Percentiles rank a stretch among this genome's conserved stretches.
Evolutionary conservation across 2,329 filamentous ascomycete species (phyloP).

Genomic region (Ophiostoma tasmaniense): DNA sequence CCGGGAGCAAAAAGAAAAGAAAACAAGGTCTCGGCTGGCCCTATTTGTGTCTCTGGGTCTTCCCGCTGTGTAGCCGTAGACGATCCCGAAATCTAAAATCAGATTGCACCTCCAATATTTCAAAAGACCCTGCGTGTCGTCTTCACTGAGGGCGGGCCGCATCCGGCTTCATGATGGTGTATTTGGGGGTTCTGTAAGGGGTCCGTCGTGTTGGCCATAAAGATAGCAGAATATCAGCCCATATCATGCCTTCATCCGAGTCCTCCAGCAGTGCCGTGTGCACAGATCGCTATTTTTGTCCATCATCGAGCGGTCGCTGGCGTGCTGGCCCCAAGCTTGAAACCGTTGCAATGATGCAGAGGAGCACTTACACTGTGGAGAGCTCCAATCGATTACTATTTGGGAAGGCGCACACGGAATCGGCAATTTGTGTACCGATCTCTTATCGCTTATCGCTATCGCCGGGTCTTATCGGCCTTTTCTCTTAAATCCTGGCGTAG

Average conservation of each 20-base stretch:
- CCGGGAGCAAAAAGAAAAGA: not conserved
- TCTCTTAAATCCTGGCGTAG: not conserved
- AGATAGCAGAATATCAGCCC: not conserved
- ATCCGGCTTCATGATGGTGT: slow-evolving; percentile 1
- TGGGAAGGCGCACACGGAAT: not conserved
- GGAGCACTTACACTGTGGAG: not conserved
- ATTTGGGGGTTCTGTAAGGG: not conserved
- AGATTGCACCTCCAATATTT: not conserved
- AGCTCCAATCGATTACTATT: not conserved
- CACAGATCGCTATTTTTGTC: not conserved
- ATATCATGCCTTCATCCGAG: not conserved
- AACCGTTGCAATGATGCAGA: not conserved
- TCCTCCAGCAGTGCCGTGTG: not conserved
- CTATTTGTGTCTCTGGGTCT: not conserved
- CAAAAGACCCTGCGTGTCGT: not conserved
- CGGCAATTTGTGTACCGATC: not conserved
- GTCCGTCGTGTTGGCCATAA: not conserved
- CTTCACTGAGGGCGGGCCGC: not conserved
- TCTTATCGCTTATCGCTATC: not conserved
- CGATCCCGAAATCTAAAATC: not conserved
- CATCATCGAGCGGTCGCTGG: not conserved
- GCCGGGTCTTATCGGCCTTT: not conserved
- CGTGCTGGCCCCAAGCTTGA: not conserved
- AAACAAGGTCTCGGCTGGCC: not conserved
- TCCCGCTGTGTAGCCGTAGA: not conserved